Conservation (phyloP, 176 grass and related monocot species). For the Triticum turgidum region DNA sequence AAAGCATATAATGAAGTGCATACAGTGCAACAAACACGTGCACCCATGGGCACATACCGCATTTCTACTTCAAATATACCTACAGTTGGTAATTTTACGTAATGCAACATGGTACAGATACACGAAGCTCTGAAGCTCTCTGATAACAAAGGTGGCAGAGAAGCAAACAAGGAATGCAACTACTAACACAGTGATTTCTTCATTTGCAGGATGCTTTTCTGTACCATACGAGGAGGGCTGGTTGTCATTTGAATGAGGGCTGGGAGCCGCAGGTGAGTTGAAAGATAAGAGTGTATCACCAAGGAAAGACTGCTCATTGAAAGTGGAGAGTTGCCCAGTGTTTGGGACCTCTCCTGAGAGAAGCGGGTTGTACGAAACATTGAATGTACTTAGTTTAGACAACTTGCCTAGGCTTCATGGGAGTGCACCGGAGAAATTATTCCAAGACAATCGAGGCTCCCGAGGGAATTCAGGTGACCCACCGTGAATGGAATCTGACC, state of each 20-base stretch:
- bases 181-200: neutral
- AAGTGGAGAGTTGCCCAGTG: constrained; percentile 37
- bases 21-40: no score
- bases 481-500: constrained; percentile 47
- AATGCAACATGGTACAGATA: neutral
- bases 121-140: neutral
- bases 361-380: constrained; percentile 54
- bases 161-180: neutral
- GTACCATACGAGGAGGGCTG: neutral
- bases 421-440: constrained; percentile 52
- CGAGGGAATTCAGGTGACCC: constrained; percentile 34
- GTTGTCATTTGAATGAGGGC: neutral
- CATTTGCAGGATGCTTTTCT: neutral
- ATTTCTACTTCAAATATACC: neutral
- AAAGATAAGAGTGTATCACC: constrained; percentile 37
- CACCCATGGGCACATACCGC: neutral
- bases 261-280: neutral
- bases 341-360: constrained; percentile 34
- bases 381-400: constrained; percentile 45
- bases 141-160: neutral
- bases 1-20: no score
- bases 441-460: constrained; percentile 51
- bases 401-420: constrained; percentile 41
- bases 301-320: constrained; percentile 43
- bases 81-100: neutral